phyloP scores from a whole-genome alignment of 495 filamentous ascomycete genomes.

The Penicillium samsonianum region DNA sequence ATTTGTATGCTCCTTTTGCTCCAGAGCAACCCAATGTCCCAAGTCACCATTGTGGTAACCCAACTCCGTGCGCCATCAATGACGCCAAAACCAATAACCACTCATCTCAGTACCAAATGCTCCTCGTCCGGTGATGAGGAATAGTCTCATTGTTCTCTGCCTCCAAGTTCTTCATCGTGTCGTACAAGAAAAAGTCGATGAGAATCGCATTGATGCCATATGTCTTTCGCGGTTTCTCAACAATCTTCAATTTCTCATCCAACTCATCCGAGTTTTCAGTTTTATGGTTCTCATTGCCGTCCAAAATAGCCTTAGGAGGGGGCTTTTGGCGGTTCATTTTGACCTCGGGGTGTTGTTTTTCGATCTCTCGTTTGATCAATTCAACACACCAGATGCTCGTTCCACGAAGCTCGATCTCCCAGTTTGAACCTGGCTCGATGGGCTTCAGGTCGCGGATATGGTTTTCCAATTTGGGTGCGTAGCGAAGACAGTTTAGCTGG shows the following conservation, averaged over 20 bases:
- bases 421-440: slow-evolving; percentile 70
- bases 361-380: slow-evolving; percentile 81
- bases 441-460: slow-evolving; percentile 62
- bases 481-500: slow-evolving; percentile 76
- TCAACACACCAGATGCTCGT: slow-evolving; percentile 95
- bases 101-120: slow-evolving; percentile 83
- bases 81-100: slow-evolving; percentile 11
- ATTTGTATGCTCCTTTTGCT: not conserved
- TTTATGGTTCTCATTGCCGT: slow-evolving; percentile 7
- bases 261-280: slow-evolving; percentile 9
- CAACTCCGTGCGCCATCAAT: slow-evolving; percentile 3
- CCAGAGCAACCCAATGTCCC: slow-evolving; percentile 13
- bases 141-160: slow-evolving; percentile 57
- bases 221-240: slow-evolving; percentile 23
- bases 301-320: slow-evolving; percentile 1
- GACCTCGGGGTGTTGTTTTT: slow-evolving; percentile 65
- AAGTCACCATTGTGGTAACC: not conserved
- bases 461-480: slow-evolving; percentile 74
- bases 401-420: slow-evolving; percentile 87
- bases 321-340: slow-evolving; percentile 25
- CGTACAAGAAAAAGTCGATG: slow-evolving; percentile 96
- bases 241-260: slow-evolving; percentile 19
- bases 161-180: slow-evolving; percentile 85
- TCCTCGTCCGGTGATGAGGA: slow-evolving; percentile 90
- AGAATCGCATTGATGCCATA: slow-evolving; percentile 77